Evolutionary conservation across 1,284 basidiomycete genomes (phyloP), one percentile per base, ranked within the genome.

Genomic region (Cutaneotrichosporon dermatis): DNA sequence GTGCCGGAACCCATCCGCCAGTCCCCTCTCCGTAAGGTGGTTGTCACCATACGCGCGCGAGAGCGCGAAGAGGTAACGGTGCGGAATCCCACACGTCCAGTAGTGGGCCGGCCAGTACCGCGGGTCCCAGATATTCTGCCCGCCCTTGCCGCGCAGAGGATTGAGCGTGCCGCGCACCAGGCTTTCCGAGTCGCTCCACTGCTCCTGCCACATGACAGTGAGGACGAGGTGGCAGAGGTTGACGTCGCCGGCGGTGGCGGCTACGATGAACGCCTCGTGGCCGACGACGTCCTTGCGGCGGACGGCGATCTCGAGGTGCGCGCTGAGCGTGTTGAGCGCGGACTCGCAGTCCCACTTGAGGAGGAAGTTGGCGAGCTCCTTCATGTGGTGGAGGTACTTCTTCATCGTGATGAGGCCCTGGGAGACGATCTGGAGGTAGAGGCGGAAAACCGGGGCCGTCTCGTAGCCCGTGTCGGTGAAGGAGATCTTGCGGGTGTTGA

Each of bases 391-490:
- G 8, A 50, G 35, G 35, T n/a, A 6, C 35, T 15, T 13, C 11
- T 50, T 4, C 12, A 13, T 4, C 4, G 35, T 13, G 16, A 45
- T 12, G 8, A 6, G 43, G n/a, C 43, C 43, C 4, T 48, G 9
- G 9, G 11, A 8, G 10, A 35, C 33, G 15, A 51, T 10, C 3
- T 25, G 7, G 2, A 57, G 50, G 13, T 45, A 51, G 8, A 39
- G 15, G 1, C 42, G 49, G 5, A 57, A 5, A 1, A 34, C 37
- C 5, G 9, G 12, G 6, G 41, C 35, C 7, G n/a, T 37, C 16
- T 57, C 55, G 12, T 45, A 6, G 25, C 34, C 33, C 13, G 37
- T 37, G 46, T 55, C 54, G 13, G 33, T 49, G 46, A 55, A 35
- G 6, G 35, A 15, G 8, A 51, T 11, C 52, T 35, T 54, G 25